Conservation (phyloP, 768 basidiomycete genomes). For the Trametes meyenii region DNA sequence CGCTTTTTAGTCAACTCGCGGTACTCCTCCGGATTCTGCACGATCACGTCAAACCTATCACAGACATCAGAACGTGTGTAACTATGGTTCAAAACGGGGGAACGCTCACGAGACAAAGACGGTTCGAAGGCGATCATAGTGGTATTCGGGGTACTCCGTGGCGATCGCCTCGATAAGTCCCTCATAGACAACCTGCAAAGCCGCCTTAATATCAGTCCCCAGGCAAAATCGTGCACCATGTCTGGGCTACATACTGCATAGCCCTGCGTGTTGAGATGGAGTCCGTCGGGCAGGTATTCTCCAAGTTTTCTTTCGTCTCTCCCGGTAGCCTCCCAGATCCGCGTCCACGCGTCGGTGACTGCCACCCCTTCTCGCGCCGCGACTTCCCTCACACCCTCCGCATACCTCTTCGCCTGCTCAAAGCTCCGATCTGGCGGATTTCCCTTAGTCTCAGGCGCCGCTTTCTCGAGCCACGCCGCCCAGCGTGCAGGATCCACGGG, state of each 20-base stretch:
- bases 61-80: not conserved
- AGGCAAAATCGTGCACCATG: not conserved
- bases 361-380: slow-evolving; percentile 57
- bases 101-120: slow-evolving; percentile 61
- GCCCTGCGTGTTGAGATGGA: slow-evolving; percentile 77
- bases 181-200: slow-evolving; percentile 65
- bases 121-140: slow-evolving; percentile 59
- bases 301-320: slow-evolving; percentile 54
- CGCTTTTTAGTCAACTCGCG: slow-evolving; percentile 12
- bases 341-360: slow-evolving; percentile 75
- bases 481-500: slow-evolving; percentile 73
- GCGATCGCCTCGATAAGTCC: slow-evolving; percentile 59
- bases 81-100: not conserved
- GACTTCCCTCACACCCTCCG: slow-evolving; percentile 67
- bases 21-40: not conserved
- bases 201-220: not conserved
- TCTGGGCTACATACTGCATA: slow-evolving; percentile 57
- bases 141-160: slow-evolving; percentile 65
- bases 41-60: slow-evolving; percentile 1
- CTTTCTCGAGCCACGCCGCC: slow-evolving; percentile 44
- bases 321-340: slow-evolving; percentile 71
- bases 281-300: slow-evolving; percentile 67
- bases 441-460: slow-evolving; percentile 47
- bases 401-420: slow-evolving; percentile 67
- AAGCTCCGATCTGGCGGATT: slow-evolving; percentile 59